A percentile compares a stretch with the other conserved stretches of the same genome.
Conservation (phyloP, 2,329 filamentous ascomycete species). For the Paracamarosporium sp. region DNA sequence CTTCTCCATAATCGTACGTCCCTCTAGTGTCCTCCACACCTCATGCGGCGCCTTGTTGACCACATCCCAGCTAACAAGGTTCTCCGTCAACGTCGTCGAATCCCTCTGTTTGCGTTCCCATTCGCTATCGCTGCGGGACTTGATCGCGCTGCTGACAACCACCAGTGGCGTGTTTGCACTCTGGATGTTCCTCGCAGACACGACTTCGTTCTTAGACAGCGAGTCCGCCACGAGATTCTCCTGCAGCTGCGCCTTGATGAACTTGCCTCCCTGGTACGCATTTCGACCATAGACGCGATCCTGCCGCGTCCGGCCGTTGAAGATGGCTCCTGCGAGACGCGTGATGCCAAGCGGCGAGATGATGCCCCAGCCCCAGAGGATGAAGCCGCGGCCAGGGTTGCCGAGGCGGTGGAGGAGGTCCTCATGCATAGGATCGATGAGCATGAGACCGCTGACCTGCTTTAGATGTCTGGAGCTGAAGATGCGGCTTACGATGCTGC, state of each 20-base stretch:
- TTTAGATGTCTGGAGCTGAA: constrained; percentile 84
- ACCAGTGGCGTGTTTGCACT: constrained; percentile 75
- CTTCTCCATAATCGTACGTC: constrained; percentile 78
- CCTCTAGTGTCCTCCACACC: constrained; percentile 80
- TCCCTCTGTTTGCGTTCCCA: constrained; percentile 91
- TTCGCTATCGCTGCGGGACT: constrained; percentile 68
- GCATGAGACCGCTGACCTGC: constrained; percentile 77
- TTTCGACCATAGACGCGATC: constrained; percentile 85
- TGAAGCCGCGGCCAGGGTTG: constrained; percentile 74
- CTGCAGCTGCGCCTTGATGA: constrained; percentile 89
- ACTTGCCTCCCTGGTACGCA: constrained; percentile 80
- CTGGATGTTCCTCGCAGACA: constrained; percentile 80
- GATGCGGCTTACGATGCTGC: constrained; percentile 87
- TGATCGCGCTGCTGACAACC: constrained; percentile 80
- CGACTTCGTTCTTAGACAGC: constrained; percentile 82
- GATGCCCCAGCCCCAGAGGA: constrained; percentile 84
- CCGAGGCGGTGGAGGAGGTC: constrained; percentile 76
- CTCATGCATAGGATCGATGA: constrained; percentile 90
- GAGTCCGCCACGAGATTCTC: constrained; percentile 88
- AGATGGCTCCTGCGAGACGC: constrained; percentile 78
- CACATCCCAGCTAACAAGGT: constrained; percentile 83
- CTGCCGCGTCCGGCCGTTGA: constrained; percentile 78
- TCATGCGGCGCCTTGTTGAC: constrained; percentile 84
- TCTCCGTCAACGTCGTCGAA: constrained; percentile 78
- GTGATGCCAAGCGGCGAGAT: constrained; percentile 88